Evolutionary conservation across 2,329 filamentous ascomycete species (phyloP).

Genomic region (Annulohypoxylon truncatum): DNA sequence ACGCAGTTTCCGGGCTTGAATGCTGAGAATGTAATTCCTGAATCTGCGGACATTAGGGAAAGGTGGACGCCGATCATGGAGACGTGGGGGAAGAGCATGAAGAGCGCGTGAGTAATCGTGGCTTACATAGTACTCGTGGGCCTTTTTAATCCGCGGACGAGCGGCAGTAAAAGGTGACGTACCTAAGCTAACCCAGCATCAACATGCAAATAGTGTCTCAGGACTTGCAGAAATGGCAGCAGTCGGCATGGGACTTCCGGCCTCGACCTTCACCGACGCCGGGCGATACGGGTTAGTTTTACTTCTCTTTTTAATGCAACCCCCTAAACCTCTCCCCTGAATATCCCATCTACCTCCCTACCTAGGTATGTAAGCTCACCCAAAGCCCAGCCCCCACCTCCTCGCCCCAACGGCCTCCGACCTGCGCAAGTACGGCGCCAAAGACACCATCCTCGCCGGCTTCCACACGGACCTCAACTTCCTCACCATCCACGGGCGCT

Average conservation of each 20-base stretch:
- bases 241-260: constrained; percentile 65
- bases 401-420: constrained; percentile 71
- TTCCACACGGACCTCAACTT: constrained; percentile 75
- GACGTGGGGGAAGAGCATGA: constrained; percentile 70
- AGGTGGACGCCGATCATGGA: constrained; percentile 67
- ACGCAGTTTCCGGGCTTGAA: constrained; percentile 68
- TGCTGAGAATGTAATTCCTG: constrained; percentile 65
- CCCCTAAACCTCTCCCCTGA: neutral
- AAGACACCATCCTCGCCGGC: constrained; percentile 70
- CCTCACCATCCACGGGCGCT: constrained; percentile 72
- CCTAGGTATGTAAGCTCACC: no score
- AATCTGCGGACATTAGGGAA: constrained; percentile 59
- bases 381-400: constrained; percentile 63
- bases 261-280: constrained; percentile 64
- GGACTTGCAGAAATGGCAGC: constrained; percentile 70
- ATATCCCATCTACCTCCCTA: no score
- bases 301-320: neutral
- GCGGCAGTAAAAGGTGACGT: neutral
- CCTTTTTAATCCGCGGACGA: no score
- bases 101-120: constrained; percentile 62
- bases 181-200: constrained; percentile 12
- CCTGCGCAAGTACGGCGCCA: constrained; percentile 62
- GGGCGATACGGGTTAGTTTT: constrained; percentile 64
- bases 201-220: constrained; percentile 57
- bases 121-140: no score